A percentile compares a stretch with the other conserved stretches of the same genome.
These are phyloP conservation scores for Dryas drummondii DNA, from an alignment of 306 rosid species.

Conservation along the genomic window DNA sequence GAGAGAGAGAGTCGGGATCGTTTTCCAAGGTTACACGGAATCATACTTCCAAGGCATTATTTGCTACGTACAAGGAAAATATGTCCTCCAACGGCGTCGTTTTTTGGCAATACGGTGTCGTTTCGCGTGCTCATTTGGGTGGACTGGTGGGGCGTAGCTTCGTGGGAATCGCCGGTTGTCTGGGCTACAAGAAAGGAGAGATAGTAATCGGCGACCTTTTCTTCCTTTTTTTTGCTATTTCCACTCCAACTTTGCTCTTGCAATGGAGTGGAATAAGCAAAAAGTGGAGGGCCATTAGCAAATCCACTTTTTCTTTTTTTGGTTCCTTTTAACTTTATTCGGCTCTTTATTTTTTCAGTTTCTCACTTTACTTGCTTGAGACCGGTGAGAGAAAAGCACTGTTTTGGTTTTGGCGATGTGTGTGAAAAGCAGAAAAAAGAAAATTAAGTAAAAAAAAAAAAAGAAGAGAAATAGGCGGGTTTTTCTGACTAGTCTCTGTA, in stretches of 20 bases:
- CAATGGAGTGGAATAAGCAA: background rate
- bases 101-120: background rate
- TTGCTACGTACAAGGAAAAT: too few species aligned
- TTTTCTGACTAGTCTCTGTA: slow-evolving; percentile 9
- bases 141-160: background rate
- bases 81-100: background rate
- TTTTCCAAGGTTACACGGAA: background rate
- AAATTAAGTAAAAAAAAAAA: background rate
- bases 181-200: too few species aligned
- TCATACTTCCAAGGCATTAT: background rate
- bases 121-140: background rate
- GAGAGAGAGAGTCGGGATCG: background rate
- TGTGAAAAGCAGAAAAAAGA: slow-evolving; percentile 23
- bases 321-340: slow-evolving; percentile 24
- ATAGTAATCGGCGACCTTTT: slow-evolving; percentile 3
- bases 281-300: background rate
- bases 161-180: slow-evolving; percentile 13
- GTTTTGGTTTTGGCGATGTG: slow-evolving; percentile 40
- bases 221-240: background rate
- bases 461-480: background rate
- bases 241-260: background rate
- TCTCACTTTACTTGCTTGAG: slow-evolving; percentile 14
- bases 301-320: background rate
- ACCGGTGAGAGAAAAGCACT: slow-evolving; percentile 32
- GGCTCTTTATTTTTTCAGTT: background rate